Evolutionary conservation across 2,329 filamentous ascomycete genomes (phyloP), one percentile per base, ranked within the genome.

Genomic region (Sporothrix humicola): DNA sequence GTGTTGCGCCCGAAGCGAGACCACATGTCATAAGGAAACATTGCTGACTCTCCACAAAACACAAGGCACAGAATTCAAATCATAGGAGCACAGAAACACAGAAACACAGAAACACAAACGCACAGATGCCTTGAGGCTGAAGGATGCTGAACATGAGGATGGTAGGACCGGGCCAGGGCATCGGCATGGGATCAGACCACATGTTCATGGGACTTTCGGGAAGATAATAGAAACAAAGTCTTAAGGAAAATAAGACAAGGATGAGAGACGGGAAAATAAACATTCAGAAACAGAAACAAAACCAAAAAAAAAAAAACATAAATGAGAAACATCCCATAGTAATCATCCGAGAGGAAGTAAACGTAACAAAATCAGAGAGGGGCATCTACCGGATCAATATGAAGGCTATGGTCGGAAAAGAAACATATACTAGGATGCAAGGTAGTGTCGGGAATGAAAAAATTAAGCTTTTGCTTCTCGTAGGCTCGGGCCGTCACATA

Each of bases 151-250:
- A 20, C 31, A 20, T 59, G 58, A 20, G 17, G 8, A 17, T 15
- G 61, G 61, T 26, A 44, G 10, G 37, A 20, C 42, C 13, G 8
- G 15, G 12, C 65, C 65, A 68, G 46, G 65, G 23, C 48, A 68
- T 52, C 23, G 65, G 65, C 46, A 68, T 52, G 65, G 46, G 65
- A 52, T 68, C 65, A 52, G 65, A 68, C 46, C 46, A 68, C 65
- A 52, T 37, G 65, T 68, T 50, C 46, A 68, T 20, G 46, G 65
- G 26, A 37, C 46, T 52, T 17, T 68, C 48, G 50, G 61, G 42
- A 58, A 31, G n/a, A 65, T 20, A 44, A 72, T 23, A 46, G 20
- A 66, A 48, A 66, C 61, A 66, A 26, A 66, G n/a, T 23, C 15
- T 17, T 5, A 17, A 7, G 42, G 23, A 20, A 26, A 23, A 12